These are phyloP conservation scores for Vigna trinervia DNA, from an alignment of 306 rosid genomes.

Conservation along the genomic window DNA sequence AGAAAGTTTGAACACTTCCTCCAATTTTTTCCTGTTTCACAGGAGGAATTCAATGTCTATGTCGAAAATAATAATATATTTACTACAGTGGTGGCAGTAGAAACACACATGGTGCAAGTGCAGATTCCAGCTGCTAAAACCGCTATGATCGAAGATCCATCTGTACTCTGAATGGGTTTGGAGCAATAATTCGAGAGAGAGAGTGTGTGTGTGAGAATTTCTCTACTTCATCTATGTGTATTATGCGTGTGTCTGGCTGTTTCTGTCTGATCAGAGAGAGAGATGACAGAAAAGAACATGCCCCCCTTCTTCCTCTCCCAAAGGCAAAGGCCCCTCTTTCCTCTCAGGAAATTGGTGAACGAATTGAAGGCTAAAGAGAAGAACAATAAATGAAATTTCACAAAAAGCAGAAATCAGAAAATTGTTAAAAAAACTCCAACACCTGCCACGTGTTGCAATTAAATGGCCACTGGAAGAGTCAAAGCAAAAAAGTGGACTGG, in stretches of 20 bases:
- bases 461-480: constrained; percentile 29
- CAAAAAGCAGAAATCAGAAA: not conserved
- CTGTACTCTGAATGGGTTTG: constrained; percentile 32
- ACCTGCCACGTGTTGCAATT: constrained; percentile 44
- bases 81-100: constrained; percentile 32
- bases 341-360: constrained; percentile 50
- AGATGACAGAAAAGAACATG: constrained; percentile 47
- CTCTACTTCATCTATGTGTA: constrained; percentile 3
- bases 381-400: constrained; percentile 40
- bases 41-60: constrained; percentile 7
- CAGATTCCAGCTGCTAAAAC: constrained; percentile 44
- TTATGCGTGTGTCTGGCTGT: constrained; percentile 42
- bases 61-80: not conserved
- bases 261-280: constrained; percentile 32
- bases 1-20: constrained; percentile 19
- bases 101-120: constrained; percentile 47
- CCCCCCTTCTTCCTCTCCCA: constrained; percentile 22
- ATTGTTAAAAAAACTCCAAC: not conserved
- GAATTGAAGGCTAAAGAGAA: constrained; percentile 43
- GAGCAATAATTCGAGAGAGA: constrained; percentile 46
- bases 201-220: not conserved
- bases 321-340: not conserved
- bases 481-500: not conserved
- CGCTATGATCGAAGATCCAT: constrained; percentile 22
- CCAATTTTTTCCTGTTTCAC: not conserved